Evolutionary conservation across 257 asterid genomes (phyloP).

Genomic region (Ocimum tenuiflorum): DNA sequence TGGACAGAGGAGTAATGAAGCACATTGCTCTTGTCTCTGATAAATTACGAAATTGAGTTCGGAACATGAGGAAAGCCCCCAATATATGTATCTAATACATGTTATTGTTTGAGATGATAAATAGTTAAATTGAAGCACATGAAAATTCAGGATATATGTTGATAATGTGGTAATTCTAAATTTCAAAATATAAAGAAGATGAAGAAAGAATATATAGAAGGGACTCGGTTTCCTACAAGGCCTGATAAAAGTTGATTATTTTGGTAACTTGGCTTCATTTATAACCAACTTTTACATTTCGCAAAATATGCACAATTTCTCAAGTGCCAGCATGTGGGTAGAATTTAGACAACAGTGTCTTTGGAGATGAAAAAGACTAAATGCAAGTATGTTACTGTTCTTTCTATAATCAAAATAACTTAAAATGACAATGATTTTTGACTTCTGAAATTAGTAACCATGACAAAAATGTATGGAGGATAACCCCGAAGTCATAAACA

Average conservation of each 20-base stretch:
- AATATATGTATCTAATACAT: background rate
- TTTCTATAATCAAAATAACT: background rate
- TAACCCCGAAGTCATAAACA: background rate
- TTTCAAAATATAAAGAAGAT: background rate
- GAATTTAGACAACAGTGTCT: background rate
- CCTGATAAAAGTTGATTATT: background rate
- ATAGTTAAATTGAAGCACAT: background rate
- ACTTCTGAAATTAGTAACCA: background rate
- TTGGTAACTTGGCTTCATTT: background rate
- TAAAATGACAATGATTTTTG: background rate
- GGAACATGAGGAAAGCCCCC: background rate
- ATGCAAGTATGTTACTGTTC: background rate
- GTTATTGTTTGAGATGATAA: background rate
- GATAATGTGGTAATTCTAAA: background rate
- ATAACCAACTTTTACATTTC: background rate
- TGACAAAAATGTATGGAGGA: background rate
- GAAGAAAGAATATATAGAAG: background rate
- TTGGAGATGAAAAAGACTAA: background rate
- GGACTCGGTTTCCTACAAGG: background rate
- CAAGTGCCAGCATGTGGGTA: background rate
- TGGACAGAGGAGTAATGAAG: background rate
- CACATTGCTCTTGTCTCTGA: too few species aligned
- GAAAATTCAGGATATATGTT: background rate
- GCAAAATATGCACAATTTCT: background rate
- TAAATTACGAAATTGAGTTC: too few species aligned